phyloP scores from a whole-genome alignment of 2,329 filamentous ascomycete genomes.

The Lachnellula cervina region DNA sequence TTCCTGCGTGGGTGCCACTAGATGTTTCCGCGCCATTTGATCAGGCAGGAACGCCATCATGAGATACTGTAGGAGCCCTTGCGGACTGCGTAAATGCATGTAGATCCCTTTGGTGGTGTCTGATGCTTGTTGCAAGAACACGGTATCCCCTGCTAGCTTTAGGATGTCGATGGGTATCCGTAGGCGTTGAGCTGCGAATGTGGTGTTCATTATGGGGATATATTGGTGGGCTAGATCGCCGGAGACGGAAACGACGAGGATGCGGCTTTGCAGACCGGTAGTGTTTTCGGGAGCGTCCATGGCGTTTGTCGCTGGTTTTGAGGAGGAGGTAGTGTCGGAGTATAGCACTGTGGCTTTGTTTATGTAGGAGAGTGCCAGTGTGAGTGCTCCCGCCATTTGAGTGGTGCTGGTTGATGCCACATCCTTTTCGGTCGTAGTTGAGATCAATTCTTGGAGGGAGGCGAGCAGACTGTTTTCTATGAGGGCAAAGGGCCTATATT shows the following conservation, averaged over 20 bases:
- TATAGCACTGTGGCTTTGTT: conserved; percentile 55
- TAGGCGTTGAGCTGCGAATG: conserved; percentile 88
- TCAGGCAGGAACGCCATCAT: conserved; percentile 92
- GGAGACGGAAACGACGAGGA: conserved; percentile 85
- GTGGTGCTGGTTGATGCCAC: conserved; percentile 70
- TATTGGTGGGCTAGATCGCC: conserved; percentile 83
- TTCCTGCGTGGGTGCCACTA: conserved; percentile 76
- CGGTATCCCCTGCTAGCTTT: conserved; percentile 77
- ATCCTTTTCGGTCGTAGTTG: conserved; percentile 58
- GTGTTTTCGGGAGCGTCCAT: conserved; percentile 22
- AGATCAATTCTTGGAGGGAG: conserved; percentile 70
- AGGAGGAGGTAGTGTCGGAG: conserved; percentile 33
- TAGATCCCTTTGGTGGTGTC: conserved; percentile 69
- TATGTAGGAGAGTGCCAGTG: conserved; percentile 82
- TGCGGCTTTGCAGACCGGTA: conserved; percentile 66
- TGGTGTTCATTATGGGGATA: conserved; percentile 97
- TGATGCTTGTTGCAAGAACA: conserved; percentile 88
- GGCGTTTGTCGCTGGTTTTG: conserved; percentile 20
- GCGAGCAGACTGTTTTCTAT: conserved; percentile 76
- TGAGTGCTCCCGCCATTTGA: conserved; percentile 85
- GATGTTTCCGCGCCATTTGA: conserved; percentile 53
- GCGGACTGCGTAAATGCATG: conserved; percentile 55
- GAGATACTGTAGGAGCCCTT: conserved; percentile 81
- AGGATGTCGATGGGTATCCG: conserved; percentile 89
- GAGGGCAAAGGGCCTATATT: conserved; percentile 86